A percentile compares a stretch with the other conserved stretches of the same genome.
Evolutionary conservation across 495 filamentous ascomycete species (phyloP).

Genomic region (Aspergillus panamensis): DNA sequence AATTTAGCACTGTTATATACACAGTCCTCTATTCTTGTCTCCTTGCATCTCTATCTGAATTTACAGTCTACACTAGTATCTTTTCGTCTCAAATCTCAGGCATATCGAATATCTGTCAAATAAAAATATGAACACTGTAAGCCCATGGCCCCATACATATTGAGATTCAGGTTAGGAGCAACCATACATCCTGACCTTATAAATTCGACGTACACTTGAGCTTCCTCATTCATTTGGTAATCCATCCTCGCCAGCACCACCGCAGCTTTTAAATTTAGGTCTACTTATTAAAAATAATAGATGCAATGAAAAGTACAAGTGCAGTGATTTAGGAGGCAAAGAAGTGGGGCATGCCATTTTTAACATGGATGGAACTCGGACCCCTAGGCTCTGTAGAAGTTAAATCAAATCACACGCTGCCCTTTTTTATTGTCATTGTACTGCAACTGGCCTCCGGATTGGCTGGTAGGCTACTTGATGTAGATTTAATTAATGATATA

Average conservation of each 20-base stretch:
- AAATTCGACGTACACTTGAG: too few relatives aligned
- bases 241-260: neutral
- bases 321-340: neutral
- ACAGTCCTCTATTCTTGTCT: neutral
- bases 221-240: neutral
- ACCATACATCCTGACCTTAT: too few relatives aligned
- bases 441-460: slow-evolving; percentile 8
- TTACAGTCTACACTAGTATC: neutral
- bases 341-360: slow-evolving; percentile 16
- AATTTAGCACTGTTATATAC: neutral
- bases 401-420: slow-evolving; percentile 14
- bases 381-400: slow-evolving; percentile 6
- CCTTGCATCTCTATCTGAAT: neutral
- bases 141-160: too few relatives aligned
- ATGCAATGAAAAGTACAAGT: neutral
- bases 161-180: too few relatives aligned
- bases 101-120: too few relatives aligned
- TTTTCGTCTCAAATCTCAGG: neutral
- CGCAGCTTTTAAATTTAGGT: neutral
- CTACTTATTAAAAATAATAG: slow-evolving; percentile 1
- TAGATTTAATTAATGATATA: too few relatives aligned
- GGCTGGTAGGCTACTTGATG: neutral
- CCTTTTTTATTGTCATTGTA: slow-evolving; percentile 13
- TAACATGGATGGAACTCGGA: slow-evolving; percentile 19
- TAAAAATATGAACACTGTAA: too few relatives aligned